phyloP scores from a whole-genome alignment of 768 basidiomycete genomes.

The Hygrophorus russula region DNA sequence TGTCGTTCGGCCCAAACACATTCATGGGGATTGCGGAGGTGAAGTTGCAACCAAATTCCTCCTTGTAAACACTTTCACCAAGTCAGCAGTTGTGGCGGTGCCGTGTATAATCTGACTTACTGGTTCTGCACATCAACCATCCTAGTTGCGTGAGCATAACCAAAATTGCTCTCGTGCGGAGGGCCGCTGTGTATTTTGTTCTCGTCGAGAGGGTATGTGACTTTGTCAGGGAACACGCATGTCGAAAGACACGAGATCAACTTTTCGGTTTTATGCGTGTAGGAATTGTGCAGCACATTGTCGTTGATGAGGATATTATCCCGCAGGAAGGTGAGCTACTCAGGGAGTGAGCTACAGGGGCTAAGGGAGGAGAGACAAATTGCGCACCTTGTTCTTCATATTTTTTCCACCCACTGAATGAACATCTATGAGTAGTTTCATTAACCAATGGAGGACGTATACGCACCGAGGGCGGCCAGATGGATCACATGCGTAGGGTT shows the following conservation, averaged over 20 bases:
- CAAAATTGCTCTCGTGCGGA: slow-evolving; percentile 92
- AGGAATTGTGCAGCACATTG: slow-evolving; percentile 72
- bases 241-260: slow-evolving; percentile 94
- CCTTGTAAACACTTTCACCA: slow-evolving; percentile 74
- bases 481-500: slow-evolving; percentile 96
- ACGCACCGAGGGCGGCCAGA: slow-evolving; percentile 83
- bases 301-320: slow-evolving; percentile 96
- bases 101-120: slow-evolving; percentile 38
- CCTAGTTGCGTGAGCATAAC: slow-evolving; percentile 92
- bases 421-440: slow-evolving; percentile 5
- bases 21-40: slow-evolving; percentile 96
- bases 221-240: slow-evolving; percentile 95
- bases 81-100: no score
- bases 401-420: slow-evolving; percentile 82
- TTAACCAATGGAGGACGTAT: background rate
- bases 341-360: background rate
- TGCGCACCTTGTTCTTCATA: slow-evolving; percentile 79
- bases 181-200: slow-evolving; percentile 86
- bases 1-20: slow-evolving; percentile 92
- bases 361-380: background rate
- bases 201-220: slow-evolving; percentile 88
- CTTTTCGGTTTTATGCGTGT: slow-evolving; percentile 56
- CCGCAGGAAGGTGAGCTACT: slow-evolving; percentile 78
- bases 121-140: slow-evolving; percentile 95
- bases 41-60: slow-evolving; percentile 90